Evolutionary conservation across 805 yeast genomes (phyloP).

Genomic region (Torulaspora quercuum): DNA sequence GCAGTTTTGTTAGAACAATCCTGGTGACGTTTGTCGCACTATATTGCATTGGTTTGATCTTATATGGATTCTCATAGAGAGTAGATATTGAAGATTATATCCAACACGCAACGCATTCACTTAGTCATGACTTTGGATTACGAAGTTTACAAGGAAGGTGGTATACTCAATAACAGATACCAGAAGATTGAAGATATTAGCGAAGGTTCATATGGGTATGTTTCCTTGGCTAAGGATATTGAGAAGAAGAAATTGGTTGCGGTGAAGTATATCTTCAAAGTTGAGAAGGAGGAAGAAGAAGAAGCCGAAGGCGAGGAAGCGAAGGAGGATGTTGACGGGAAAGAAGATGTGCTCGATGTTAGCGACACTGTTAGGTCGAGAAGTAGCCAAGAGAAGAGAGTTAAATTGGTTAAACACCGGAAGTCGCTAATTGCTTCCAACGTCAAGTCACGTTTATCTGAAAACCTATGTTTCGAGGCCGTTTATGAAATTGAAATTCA

Average conservation of each 20-base stretch:
- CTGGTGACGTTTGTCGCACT: not conserved
- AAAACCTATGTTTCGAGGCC: conserved; percentile 53
- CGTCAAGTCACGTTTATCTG: conserved; percentile 37
- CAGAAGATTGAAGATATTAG: conserved; percentile 69
- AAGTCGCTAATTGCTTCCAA: conserved; percentile 39
- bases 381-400: conserved; percentile 25
- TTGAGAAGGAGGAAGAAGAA: conserved; percentile 43
- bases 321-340: conserved; percentile 15
- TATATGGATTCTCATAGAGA: not conserved
- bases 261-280: conserved; percentile 73
- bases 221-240: conserved; percentile 76
- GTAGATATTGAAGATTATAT: conserved; percentile 1
- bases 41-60: not conserved
- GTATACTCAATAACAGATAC: conserved; percentile 60
- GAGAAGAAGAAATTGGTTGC: conserved; percentile 61
- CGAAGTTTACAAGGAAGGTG: conserved; percentile 44
- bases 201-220: conserved; percentile 92
- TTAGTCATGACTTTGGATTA: conserved; percentile 34
- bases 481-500: conserved; percentile 66
- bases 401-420: conserved; percentile 23
- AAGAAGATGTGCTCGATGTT: conserved; percentile 18
- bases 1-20: not conserved
- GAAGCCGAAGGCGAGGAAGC: conserved; percentile 20
- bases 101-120: not conserved
- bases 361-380: conserved; percentile 17